Evolutionary conservation across 192 early-diverging fungal genomes (phyloP).

Genomic region (Coemansia guatemalensis): DNA sequence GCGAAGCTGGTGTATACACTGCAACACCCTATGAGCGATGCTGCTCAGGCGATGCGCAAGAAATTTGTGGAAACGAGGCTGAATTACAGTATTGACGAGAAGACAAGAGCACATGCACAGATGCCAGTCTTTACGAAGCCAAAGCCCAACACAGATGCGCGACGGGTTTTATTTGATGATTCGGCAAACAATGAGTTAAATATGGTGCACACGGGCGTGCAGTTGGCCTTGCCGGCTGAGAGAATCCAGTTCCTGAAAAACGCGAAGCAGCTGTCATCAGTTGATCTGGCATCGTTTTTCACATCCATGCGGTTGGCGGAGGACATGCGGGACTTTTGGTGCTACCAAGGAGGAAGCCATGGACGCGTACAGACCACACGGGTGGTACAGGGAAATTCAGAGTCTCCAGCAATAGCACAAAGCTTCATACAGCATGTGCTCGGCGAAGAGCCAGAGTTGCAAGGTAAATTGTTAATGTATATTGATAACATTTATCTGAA

Average conservation of each 20-base stretch:
- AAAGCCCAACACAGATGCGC: conserved; percentile 16
- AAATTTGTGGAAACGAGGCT: not conserved
- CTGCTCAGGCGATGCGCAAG: not conserved
- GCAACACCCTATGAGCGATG: conserved; percentile 13
- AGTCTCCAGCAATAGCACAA: conserved; percentile 24
- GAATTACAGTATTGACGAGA: conserved; percentile 25
- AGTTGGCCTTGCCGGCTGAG: conserved; percentile 8
- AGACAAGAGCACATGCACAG: conserved; percentile 4
- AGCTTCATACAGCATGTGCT: conserved; percentile 15
- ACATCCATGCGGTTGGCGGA: not conserved
- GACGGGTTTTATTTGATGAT: conserved; percentile 22
- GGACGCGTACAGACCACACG: conserved; percentile 5
- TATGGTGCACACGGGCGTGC: conserved; percentile 19
- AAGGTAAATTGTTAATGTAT: conserved; percentile 16
- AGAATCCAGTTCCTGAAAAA: conserved; percentile 3
- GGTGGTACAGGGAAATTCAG: conserved; percentile 24
- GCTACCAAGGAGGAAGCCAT: not conserved
- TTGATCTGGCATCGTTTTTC: conserved; percentile 9
- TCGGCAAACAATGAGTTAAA: conserved; percentile 15
- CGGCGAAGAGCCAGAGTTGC: not conserved
- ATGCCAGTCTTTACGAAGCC: conserved; percentile 19
- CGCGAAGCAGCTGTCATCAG: not conserved
- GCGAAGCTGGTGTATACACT: conserved; percentile 1
- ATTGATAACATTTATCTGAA: conserved; percentile 48
- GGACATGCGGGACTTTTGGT: conserved; percentile 11